Conservation (phyloP, 768 basidiomycete genomes). For the Phaeotremella skinneri region DNA sequence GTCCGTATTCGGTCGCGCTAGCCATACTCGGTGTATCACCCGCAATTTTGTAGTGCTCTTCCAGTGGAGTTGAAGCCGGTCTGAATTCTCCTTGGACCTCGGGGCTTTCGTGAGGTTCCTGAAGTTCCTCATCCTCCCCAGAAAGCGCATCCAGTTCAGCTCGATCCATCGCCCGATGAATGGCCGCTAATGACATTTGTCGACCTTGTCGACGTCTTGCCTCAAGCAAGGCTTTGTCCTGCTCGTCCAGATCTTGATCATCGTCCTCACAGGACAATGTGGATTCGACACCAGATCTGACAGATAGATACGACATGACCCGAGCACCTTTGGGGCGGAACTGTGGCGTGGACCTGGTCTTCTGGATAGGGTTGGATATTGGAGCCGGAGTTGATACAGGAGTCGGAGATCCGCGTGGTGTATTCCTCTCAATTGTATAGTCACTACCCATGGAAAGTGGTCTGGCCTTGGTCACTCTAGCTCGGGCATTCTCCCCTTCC, state of each 20-base stretch:
- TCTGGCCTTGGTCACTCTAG: background rate
- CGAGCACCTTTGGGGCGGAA: constrained; percentile 27
- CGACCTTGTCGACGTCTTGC: constrained; percentile 38
- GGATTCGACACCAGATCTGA: constrained; percentile 16
- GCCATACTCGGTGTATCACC: constrained; percentile 16
- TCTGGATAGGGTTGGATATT: constrained; percentile 8
- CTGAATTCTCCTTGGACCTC: constrained; percentile 25
- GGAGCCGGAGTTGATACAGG: background rate
- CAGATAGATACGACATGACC: constrained; percentile 35
- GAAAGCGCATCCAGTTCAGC: constrained; percentile 5
- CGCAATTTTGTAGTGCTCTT: constrained; percentile 31
- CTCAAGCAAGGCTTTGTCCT: constrained; percentile 29
- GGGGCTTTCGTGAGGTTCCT: background rate
- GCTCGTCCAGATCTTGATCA: constrained; percentile 19
- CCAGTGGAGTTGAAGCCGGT: constrained; percentile 32
- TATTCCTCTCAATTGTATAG: constrained; percentile 20
- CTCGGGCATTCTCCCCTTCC: background rate
- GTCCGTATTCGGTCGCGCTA: background rate
- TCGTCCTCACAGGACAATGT: constrained; percentile 19
- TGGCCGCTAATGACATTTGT: constrained; percentile 43
- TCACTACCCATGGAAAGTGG: constrained; percentile 33
- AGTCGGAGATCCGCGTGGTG: background rate
- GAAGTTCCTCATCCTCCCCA: constrained; percentile 8
- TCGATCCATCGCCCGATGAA: constrained; percentile 29
- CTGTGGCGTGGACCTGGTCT: constrained; percentile 14